Evolutionary conservation across 495 filamentous ascomycete species (phyloP).

Genomic region (Penicillium soppii): DNA sequence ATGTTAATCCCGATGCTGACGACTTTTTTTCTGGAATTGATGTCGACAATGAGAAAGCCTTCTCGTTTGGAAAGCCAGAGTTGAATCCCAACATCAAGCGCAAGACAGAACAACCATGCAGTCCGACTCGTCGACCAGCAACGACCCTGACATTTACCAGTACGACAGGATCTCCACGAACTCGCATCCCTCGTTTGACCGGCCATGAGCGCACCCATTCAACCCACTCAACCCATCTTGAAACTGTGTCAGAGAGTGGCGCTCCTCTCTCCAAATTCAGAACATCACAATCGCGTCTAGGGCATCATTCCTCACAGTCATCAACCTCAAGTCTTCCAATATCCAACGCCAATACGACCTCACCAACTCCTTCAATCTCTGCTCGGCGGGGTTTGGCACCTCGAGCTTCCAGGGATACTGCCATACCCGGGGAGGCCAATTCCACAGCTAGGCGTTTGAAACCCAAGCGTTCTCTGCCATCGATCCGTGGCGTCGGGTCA

Average conservation of each 20-base stretch:
- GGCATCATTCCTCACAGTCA: slow-evolving; percentile 65
- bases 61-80: slow-evolving; percentile 74
- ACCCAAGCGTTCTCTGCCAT: slow-evolving; percentile 85
- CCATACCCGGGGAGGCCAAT: slow-evolving; percentile 56
- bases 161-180: slow-evolving; percentile 45
- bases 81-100: slow-evolving; percentile 94
- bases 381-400: slow-evolving; percentile 56
- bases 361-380: slow-evolving; percentile 54
- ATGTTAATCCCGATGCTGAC: slow-evolving; percentile 54
- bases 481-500: slow-evolving; percentile 57
- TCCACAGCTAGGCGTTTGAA: slow-evolving; percentile 74
- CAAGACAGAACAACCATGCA: slow-evolving; percentile 65
- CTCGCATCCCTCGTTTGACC: slow-evolving; percentile 63
- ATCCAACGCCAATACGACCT: slow-evolving; percentile 48
- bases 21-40: slow-evolving; percentile 89
- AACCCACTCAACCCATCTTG: slow-evolving; percentile 71
- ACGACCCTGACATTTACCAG: slow-evolving; percentile 92
- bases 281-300: slow-evolving; percentile 63
- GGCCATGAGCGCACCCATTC: slow-evolving; percentile 65
- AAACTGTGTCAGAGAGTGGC: slow-evolving; percentile 90
- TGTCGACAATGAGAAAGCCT: slow-evolving; percentile 76
- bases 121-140: slow-evolving; percentile 69
- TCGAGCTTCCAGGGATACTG: slow-evolving; percentile 52
- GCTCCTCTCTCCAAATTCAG: slow-evolving; percentile 61
- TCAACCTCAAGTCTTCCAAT: slow-evolving; percentile 64